Percentiles rank a stretch among this genome's conserved stretches.
These are phyloP conservation scores for Eucalyptus cloeziana DNA, from an alignment of 345 rosid genomes.

Conservation along the genomic window DNA sequence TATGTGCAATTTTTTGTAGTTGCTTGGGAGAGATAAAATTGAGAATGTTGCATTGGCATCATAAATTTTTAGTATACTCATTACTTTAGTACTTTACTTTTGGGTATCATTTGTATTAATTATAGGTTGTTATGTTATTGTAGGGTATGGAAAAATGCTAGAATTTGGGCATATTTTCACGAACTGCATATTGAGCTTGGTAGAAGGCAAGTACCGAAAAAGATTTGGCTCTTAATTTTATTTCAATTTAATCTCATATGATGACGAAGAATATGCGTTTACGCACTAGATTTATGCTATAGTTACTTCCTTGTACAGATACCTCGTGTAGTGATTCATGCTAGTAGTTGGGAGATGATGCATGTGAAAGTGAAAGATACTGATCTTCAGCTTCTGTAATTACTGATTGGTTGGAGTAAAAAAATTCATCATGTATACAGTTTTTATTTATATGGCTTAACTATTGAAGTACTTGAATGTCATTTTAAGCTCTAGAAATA, in stretches of 20 bases:
- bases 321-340: neutral
- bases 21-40: neutral
- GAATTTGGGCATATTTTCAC: slow-evolving; percentile 55
- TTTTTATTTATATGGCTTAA: neutral
- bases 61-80: neutral
- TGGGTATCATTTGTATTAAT: neutral
- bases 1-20: neutral
- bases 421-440: neutral
- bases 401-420: neutral
- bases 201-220: slow-evolving; percentile 6
- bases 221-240: neutral
- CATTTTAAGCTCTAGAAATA: neutral
- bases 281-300: neutral
- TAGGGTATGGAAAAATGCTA: slow-evolving; percentile 69
- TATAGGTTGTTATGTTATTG: neutral
- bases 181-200: slow-evolving; percentile 49
- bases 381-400: neutral
- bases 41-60: no score
- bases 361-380: neutral
- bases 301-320: neutral
- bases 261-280: neutral
- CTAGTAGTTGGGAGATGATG: rapidly evolving
- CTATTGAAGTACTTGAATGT: neutral
- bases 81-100: neutral
- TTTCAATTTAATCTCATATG: neutral